These are phyloP conservation scores for Stagonosporopsis chrysanthemi DNA, from an alignment of 2,329 filamentous ascomycete genomes.

Conservation along the genomic window DNA sequence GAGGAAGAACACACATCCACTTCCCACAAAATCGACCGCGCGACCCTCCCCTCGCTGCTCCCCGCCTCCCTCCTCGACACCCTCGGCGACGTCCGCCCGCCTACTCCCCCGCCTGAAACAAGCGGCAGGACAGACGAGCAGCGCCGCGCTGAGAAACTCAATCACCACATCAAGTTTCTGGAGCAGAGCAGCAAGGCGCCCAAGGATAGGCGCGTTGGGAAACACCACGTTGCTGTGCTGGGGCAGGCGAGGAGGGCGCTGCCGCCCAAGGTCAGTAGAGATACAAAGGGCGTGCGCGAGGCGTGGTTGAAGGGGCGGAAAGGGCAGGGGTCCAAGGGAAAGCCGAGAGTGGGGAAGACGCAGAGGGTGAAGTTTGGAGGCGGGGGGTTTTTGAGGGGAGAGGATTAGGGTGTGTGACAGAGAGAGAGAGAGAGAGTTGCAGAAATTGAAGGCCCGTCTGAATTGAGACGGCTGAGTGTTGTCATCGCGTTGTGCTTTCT, in stretches of 20 bases:
- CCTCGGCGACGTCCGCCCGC: constrained; percentile 54
- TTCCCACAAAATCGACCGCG: neutral
- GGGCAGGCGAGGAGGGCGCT: constrained; percentile 52
- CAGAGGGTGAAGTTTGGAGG: constrained; percentile 40
- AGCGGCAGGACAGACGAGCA: constrained; percentile 35
- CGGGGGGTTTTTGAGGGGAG: constrained; percentile 43
- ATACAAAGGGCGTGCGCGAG: constrained; percentile 48
- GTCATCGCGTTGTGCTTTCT: neutral
- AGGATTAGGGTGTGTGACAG: constrained; percentile 23
- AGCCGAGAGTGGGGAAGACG: constrained; percentile 33
- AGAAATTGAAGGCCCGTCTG: neutral
- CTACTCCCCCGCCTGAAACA: constrained; percentile 51
- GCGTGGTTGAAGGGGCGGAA: constrained; percentile 54
- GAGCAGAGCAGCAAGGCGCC: constrained; percentile 57
- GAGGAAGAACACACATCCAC: neutral
- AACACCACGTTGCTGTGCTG: constrained; percentile 59
- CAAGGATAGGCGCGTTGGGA: constrained; percentile 60
- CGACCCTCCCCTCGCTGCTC: constrained; percentile 56
- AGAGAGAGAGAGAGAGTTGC: neutral
- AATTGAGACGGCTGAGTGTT: neutral
- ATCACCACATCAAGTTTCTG: constrained; percentile 58
- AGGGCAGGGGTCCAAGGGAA: constrained; percentile 37
- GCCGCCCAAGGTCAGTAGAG: constrained; percentile 53
- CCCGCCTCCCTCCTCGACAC: constrained; percentile 60
- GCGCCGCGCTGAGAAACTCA: constrained; percentile 55